A percentile compares a stretch with the other conserved stretches of the same genome.
Conservation (phyloP, 495 filamentous ascomycete species). For the Elasticomyces elasticus region DNA sequence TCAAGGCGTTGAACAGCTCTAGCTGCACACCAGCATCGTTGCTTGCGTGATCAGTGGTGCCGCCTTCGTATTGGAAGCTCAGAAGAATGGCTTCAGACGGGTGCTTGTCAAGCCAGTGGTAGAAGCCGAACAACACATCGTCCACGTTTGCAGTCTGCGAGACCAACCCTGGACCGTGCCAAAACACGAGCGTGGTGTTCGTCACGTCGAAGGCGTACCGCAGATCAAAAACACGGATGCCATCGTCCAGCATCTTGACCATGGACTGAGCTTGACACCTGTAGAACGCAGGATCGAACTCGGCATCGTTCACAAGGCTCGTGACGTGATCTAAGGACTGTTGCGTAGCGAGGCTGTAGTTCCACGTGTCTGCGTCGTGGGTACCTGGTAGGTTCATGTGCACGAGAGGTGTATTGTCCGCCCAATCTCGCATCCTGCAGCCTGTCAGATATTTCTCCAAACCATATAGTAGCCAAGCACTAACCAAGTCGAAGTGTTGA, state of each 20-base stretch:
- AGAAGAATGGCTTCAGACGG: conserved; percentile 22
- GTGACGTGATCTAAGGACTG: conserved; percentile 33
- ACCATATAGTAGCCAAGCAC: background rate
- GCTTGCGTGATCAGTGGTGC: conserved; percentile 13
- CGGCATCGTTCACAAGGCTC: conserved; percentile 6
- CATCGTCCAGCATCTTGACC: conserved; percentile 35
- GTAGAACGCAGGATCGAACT: conserved; percentile 27
- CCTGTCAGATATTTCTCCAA: background rate
- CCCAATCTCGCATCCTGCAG: conserved; percentile 33
- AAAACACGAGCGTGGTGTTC: conserved; percentile 40
- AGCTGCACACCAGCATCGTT: conserved; percentile 34
- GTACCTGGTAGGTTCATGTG: conserved; percentile 45
- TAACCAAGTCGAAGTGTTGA: conserved; percentile 33
- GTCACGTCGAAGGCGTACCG: conserved; percentile 41
- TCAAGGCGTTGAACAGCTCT: conserved; percentile 29
- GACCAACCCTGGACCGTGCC: conserved; percentile 39
- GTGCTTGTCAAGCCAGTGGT: conserved; percentile 33
- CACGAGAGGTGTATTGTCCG: conserved; percentile 36
- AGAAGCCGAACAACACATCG: conserved; percentile 42
- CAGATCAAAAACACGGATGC: conserved; percentile 45
- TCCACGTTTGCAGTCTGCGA: conserved; percentile 38
- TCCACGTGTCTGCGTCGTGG: conserved; percentile 48
- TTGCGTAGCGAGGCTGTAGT: conserved; percentile 40
- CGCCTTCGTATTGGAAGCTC: conserved; percentile 37
- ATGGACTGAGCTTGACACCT: conserved; percentile 37